phyloP scores from a whole-genome alignment of 805 yeast species.

The Yarrowia sp. region DNA sequence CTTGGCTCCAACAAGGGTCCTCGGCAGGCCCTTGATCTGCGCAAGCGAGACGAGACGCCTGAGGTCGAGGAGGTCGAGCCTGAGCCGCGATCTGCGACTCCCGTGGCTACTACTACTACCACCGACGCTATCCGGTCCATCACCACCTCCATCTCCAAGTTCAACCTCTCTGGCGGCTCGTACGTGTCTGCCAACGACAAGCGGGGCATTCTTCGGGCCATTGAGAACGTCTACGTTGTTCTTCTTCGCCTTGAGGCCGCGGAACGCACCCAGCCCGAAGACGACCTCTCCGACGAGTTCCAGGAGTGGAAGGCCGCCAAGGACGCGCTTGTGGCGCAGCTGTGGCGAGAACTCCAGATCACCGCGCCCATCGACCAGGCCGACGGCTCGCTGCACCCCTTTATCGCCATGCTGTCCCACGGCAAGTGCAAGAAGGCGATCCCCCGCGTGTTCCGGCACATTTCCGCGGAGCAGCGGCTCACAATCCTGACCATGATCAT shows the following conservation, averaged over 20 bases:
- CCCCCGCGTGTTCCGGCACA: slow-evolving; percentile 82
- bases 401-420: slow-evolving; percentile 75
- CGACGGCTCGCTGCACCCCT: slow-evolving; percentile 62
- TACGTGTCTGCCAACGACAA: slow-evolving; percentile 35
- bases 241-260: slow-evolving; percentile 76
- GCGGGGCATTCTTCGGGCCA: slow-evolving; percentile 58
- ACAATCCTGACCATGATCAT: slow-evolving; percentile 75
- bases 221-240: slow-evolving; percentile 76
- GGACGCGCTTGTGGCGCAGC: slow-evolving; percentile 39
- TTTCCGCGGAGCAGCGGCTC: slow-evolving; percentile 70
- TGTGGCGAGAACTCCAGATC: slow-evolving; percentile 79
- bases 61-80: slow-evolving; percentile 33
- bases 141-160: slow-evolving; percentile 38
- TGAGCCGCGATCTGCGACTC: slow-evolving; percentile 8
- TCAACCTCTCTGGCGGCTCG: slow-evolving; percentile 4
- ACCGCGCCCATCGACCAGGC: slow-evolving; percentile 56
- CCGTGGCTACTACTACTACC: slow-evolving; percentile 4
- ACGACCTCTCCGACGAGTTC: slow-evolving; percentile 35
- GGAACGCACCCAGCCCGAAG: slow-evolving; percentile 55
- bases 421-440: slow-evolving; percentile 87
- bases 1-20: slow-evolving; percentile 75
- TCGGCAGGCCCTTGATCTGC: slow-evolving; percentile 69
- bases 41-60: slow-evolving; percentile 27
- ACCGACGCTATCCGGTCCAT: slow-evolving; percentile 33
- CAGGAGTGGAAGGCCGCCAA: slow-evolving; percentile 39